A percentile compares a stretch with the other conserved stretches of the same genome.
Evolutionary conservation across 2,329 filamentous ascomycete genomes (phyloP).

Genomic region (Aspergillus alliaceus): DNA sequence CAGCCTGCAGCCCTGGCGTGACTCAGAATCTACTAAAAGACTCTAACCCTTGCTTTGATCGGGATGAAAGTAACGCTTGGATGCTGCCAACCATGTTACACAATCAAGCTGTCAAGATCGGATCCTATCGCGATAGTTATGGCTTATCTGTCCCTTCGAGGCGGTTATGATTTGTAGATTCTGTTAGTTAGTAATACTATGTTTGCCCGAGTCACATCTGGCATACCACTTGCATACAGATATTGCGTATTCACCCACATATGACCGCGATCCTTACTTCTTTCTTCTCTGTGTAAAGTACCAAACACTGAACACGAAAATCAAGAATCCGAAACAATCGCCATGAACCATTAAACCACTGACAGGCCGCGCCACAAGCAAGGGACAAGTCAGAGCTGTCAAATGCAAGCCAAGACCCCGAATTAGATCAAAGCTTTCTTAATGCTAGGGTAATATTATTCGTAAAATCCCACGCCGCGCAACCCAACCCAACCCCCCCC

Average conservation of each 20-base stretch:
- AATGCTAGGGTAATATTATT: background rate
- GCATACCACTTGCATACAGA: background rate
- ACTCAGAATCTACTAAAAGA: constrained; percentile 7
- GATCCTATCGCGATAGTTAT: background rate
- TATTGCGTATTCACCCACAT: background rate
- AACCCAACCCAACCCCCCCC: too few relatives aligned
- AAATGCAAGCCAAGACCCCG: constrained; percentile 5
- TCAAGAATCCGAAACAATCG: constrained; percentile 8
- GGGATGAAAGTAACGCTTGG: constrained; percentile 2
- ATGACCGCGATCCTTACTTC: background rate
- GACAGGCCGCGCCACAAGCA: constrained; percentile 11
- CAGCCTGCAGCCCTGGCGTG: constrained; percentile 15
- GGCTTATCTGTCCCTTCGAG: too few relatives aligned
- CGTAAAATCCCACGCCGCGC: background rate
- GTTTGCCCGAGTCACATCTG: background rate
- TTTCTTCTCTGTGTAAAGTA: background rate
- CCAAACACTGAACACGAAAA: background rate
- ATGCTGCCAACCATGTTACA: background rate
- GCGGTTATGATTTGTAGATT: background rate
- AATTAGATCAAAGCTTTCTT: constrained; percentile 2
- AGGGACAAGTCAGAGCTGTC: constrained; percentile 14
- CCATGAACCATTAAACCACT: constrained; percentile 4
- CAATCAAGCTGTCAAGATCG: background rate
- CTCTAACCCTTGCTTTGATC: constrained; percentile 14
- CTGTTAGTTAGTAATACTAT: too few relatives aligned